Percentiles rank a stretch among this genome's conserved stretches.
phyloP scores from a whole-genome alignment of 352 stramenopile species.

The Phytophthora rubi region DNA sequence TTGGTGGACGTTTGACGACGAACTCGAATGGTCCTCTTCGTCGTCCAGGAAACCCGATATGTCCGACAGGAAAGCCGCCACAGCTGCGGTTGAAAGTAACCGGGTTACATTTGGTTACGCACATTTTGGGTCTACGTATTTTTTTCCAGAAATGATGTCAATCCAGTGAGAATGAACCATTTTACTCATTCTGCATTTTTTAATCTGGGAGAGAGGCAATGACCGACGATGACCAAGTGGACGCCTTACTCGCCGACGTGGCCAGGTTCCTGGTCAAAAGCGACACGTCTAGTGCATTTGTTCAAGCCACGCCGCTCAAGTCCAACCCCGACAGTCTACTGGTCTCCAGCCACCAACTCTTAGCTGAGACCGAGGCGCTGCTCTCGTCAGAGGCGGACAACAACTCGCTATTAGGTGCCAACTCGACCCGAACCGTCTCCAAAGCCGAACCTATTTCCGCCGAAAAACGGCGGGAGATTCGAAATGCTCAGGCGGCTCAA shows the following conservation, averaged over 20 bases:
- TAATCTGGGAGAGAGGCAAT: too few relatives aligned
- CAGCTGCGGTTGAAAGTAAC: neutral
- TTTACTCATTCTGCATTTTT: too few relatives aligned
- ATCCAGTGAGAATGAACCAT: too few relatives aligned
- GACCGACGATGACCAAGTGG: conserved; percentile 15
- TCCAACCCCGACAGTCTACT: neutral
- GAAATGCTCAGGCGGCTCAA: conserved; percentile 19
- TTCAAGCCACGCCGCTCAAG: neutral
- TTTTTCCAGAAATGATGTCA: too few relatives aligned
- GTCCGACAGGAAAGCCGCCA: conserved; percentile 32
- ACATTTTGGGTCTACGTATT: too few relatives aligned
- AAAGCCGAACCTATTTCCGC: neutral
- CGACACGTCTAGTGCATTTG: neutral
- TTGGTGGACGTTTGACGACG: neutral
- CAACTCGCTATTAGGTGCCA: neutral
- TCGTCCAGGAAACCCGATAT: conserved; percentile 26
- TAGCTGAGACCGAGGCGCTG: conserved; percentile 24
- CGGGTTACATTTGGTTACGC: neutral
- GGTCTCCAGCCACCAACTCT: neutral
- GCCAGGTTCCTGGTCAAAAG: conserved; percentile 12
- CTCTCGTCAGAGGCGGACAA: neutral
- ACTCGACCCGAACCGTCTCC: neutral
- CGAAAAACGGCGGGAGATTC: neutral
- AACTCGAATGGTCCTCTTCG: neutral
- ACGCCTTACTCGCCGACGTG: conserved; percentile 16